Conservation (phyloP, 768 basidiomycete species). For the Imleria badia region DNA sequence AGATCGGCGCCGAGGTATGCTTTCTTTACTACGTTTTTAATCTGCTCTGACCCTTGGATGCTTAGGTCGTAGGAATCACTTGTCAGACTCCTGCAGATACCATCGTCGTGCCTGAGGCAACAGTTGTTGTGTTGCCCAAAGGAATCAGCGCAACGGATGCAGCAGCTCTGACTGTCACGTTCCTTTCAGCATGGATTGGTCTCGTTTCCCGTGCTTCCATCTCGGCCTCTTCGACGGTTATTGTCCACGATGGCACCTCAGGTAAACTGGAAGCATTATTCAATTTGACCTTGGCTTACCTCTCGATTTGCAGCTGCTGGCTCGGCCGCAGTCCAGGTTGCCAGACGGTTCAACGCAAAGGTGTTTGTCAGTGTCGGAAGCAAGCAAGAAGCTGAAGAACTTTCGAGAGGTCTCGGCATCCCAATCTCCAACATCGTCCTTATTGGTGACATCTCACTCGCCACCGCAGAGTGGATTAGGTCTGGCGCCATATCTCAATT, state of each 20-base stretch:
- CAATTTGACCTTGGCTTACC: background rate
- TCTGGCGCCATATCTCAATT: constrained; percentile 16
- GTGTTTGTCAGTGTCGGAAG: constrained; percentile 23
- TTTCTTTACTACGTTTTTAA: background rate
- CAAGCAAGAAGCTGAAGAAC: constrained; percentile 10
- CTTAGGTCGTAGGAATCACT: constrained; percentile 20
- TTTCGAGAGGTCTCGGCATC: constrained; percentile 15
- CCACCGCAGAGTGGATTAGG: constrained; percentile 10
- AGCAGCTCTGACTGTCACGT: constrained; percentile 19
- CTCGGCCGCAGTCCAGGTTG: constrained; percentile 27
- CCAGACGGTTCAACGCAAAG: constrained; percentile 19
- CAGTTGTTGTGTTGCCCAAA: constrained; percentile 13
- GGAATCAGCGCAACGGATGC: constrained; percentile 18
- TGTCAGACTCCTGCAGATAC: constrained; percentile 16
- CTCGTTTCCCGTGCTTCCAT: constrained; percentile 19
- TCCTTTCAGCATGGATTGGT: constrained; percentile 31
- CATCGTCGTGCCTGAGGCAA: constrained; percentile 13
- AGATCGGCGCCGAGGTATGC: constrained; percentile 10
- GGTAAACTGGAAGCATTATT: constrained; percentile 3
- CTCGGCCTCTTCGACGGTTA: constrained; percentile 21
- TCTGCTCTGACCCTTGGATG: background rate
- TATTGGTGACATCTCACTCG: constrained; percentile 13
- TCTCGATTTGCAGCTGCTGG: constrained; percentile 17
- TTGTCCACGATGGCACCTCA: constrained; percentile 29
- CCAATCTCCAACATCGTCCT: constrained; percentile 8